Evolutionary conservation across 306 rosid species (phyloP), one percentile per base, ranked within the genome.

Genomic region (Ormosia emarginata): DNA sequence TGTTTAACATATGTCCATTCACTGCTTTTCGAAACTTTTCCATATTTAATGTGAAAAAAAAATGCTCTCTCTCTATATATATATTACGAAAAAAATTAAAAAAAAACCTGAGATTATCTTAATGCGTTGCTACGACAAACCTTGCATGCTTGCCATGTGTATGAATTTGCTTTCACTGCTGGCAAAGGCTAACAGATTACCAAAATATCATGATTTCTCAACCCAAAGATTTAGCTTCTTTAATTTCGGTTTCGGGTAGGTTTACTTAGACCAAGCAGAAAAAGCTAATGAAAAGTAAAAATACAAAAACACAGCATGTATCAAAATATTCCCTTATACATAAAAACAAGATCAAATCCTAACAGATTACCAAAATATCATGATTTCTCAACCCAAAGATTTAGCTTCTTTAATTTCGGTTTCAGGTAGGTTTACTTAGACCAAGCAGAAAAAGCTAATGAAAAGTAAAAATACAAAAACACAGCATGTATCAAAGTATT

Each of bases 111-210:
- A 3, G 7, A 44, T 69, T 11, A 13, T 73, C n/a, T 61, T 37
- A n/a, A 59, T 29, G 52, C 10, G 69, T 72, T 30, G 82, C 80
- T 86, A 70, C 74, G 67, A 53, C 40, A 66, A 52, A 47, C 37
- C 57, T 8, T 67, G 85, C 88, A 85, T 83, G 90, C 24, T 74
- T 53, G 87, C 89, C 90, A 86, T 40, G 89, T 89, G 88, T 69
- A 12, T 29, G 44, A 62, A 70, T 82, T 36, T 17, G 46, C 74
- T 40, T 65, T 37, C 29, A 43, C 39, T n/a, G 7, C 64, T 52
- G 69, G 49, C 75, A 30, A 59, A 68, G 33, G 53, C 37, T 34
- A 73, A 85, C 87, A 71, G 36, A 58, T 47, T 37, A 43, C 8
- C 24, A 79, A 63, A 49, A 57, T 58, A 79, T 78, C 44, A 62